Evolutionary conservation across 805 yeast genomes (phyloP), one percentile per base, ranked within the genome.

Genomic region (Hemisphaericaspora nanyangensis): DNA sequence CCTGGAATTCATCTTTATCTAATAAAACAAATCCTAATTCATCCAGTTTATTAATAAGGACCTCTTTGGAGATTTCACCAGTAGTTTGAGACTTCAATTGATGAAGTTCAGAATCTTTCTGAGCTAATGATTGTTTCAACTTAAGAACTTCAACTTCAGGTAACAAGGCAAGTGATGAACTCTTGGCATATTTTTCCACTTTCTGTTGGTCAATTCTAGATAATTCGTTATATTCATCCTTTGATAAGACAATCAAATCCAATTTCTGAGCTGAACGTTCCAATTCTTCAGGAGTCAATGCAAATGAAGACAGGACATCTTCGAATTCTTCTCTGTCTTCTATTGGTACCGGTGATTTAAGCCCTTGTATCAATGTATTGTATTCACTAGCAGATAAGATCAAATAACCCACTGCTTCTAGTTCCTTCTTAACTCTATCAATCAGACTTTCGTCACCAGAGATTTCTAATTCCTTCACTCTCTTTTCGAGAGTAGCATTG

Each of bases 361-460:
- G 12, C 8, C 26, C n/a, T 18, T 30, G 18, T 3, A 26, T 24
- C 27, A 34, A 26, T 7, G 20, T 40, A 0, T 42, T 34, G 24
- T 46, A 53, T 19, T 49, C 52, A 12, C 39, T 43, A 22, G 26
- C 17, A 15, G 42, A 34, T 17, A 44, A 13, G 11, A 44, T 3
- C 49, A 44, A 1, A 56, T 76, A 39, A 93, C 96, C 2, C 64
- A 44, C 8, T 11, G 30, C 35, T 13, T 18, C 19, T 16, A 39
- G 32, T 29, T 35, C 28, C 25, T 34, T 25, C 4, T 20, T 35
- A 7, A 17, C 33, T 20, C 13, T 31, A n/a, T 7, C 8, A n/a
- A 13, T 11, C 15, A 7, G 3, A n/a, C n/a, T 26, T 25, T 35
- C 30, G 6, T 29, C 27, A 28, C 18, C 7, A 12, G 17, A 16